A percentile compares a stretch with the other conserved stretches of the same genome.
Evolutionary conservation across 2,329 filamentous ascomycete species (phyloP).

Genomic region (Cladosporium sp.): DNA sequence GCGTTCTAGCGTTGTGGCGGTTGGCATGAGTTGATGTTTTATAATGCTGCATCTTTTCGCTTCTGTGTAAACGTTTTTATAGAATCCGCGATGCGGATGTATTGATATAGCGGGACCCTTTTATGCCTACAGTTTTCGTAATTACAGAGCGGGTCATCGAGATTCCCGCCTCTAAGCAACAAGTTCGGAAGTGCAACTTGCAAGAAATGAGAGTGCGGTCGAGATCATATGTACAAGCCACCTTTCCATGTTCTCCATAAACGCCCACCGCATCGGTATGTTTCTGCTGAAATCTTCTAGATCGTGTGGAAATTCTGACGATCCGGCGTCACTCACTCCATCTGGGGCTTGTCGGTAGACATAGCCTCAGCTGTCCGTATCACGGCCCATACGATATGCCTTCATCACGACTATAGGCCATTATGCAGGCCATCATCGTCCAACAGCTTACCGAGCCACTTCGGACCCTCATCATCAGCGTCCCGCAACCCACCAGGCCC

Average conservation of each 20-base stretch:
- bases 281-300: background rate
- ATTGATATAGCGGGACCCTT: background rate
- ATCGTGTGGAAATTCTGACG: background rate
- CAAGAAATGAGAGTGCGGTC: background rate
- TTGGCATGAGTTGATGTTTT: background rate
- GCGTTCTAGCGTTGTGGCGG: background rate
- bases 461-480: background rate
- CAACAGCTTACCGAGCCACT: slow-evolving; percentile 11
- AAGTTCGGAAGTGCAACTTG: background rate
- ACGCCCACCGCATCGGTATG: background rate
- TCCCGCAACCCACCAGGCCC: slow-evolving; percentile 6
- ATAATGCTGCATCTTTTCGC: background rate
- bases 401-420: background rate
- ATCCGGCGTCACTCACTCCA: background rate
- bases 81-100: background rate
- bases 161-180: background rate
- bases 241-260: background rate
- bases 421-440: background rate
- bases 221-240: background rate
- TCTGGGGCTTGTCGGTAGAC: background rate
- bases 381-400: background rate
- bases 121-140: background rate
- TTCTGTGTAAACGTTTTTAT: background rate
- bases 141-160: background rate
- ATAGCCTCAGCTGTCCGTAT: background rate